Conservation (phyloP, 192 early-diverging fungal genomes). For the Coemansia sp. region DNA sequence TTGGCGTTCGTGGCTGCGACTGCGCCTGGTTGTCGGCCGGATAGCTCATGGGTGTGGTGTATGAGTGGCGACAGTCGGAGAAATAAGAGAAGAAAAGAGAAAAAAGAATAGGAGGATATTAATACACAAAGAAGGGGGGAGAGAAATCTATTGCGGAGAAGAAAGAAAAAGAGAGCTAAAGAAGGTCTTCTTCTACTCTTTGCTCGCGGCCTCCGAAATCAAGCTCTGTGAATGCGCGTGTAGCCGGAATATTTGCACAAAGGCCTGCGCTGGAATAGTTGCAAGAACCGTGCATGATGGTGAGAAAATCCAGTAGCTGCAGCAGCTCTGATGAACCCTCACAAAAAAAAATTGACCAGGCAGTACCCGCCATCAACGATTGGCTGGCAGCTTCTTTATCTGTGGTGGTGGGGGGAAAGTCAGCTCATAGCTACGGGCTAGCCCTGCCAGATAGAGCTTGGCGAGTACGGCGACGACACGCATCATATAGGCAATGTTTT, state of each 20-base stretch:
- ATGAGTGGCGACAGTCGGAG: background rate
- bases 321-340: background rate
- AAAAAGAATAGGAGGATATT: background rate
- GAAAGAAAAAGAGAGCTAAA: background rate
- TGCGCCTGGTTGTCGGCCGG: background rate
- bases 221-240: background rate
- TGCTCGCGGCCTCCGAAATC: background rate
- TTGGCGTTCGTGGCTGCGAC: conserved; percentile 16
- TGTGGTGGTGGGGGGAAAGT: background rate
- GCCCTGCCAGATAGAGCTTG: conserved; percentile 31
- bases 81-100: background rate
- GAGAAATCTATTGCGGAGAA: background rate
- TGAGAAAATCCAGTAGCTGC: conserved; percentile 5
- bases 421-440: conserved; percentile 27
- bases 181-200: too few relatives aligned
- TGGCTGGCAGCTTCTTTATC: conserved; percentile 2
- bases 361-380: background rate
- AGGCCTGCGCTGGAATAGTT: background rate
- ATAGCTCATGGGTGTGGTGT: background rate
- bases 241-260: background rate
- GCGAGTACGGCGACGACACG: conserved; percentile 19
- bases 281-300: background rate
- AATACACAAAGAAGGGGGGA: background rate
- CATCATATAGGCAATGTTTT: conserved; percentile 35
- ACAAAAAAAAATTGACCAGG: conserved; percentile 1